Evolutionary conservation across 2,329 filamentous ascomycete genomes (phyloP), one percentile per base, ranked within the genome.

Genomic region (Cladosporium sp.): DNA sequence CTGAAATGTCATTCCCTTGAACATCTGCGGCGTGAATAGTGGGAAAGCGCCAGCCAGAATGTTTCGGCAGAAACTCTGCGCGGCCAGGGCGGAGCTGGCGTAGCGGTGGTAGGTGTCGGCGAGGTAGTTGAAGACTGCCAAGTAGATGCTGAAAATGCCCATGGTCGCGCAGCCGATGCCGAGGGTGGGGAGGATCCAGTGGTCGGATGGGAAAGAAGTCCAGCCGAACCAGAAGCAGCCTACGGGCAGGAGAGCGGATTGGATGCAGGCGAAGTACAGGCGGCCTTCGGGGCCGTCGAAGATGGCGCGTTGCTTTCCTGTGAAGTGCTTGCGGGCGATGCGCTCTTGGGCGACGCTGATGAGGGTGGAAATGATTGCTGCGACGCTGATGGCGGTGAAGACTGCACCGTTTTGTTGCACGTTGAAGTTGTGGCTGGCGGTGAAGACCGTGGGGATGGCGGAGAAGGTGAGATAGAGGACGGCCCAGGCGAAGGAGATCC

Each of bases 61-160:
- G 69, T 96, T 97, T 10, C 92, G 83, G 66, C 90, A 93, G 70
- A 90, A 95, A 15, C 84, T 88, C 75, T 96, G 91, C 0, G 91
- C 90, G 0, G 92, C 92, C 5, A 96, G 77, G 0, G 92, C 91
- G 0, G 89, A 94, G 37, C 87, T 91, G 0, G 92, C 90, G 66
- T 93, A 96, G 2, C 83, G 79, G 68, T 91, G 88, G 71, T 96
- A 97, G 1, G 87, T 87, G 69, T 97, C 92, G 19, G 91, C 91
- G 1, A 97, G 80, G 65, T 96, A 97, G 70, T 97, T 97, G 76
- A 97, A 96, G 0, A 91, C 89, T 2, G 91, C 87, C 1, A 97
- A 80, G 68, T 95, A 95, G 35, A 97, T 85, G 39, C 84, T 87
- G 71, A 90, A 93, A 62, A 97, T 95, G 25, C 92, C 88, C 78